Conservation (phyloP, 371 early-diverging fungal genomes). For the Mucor velutinosus region DNA sequence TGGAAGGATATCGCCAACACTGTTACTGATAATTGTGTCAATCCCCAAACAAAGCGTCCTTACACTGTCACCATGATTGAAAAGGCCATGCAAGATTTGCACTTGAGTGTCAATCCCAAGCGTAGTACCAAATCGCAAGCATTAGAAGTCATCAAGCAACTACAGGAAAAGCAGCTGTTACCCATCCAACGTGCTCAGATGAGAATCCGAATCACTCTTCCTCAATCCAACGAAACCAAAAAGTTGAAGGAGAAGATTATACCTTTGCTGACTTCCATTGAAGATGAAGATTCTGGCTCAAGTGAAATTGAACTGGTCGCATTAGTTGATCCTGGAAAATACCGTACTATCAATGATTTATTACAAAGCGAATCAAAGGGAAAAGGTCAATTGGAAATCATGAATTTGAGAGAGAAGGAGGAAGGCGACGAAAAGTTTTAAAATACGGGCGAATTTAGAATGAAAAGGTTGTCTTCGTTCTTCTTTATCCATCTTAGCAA, state of each 20-base stretch:
- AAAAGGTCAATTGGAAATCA: constrained; percentile 83
- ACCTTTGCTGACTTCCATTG: constrained; percentile 70
- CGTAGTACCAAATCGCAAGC: constrained; percentile 87
- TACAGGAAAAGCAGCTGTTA: constrained; percentile 85
- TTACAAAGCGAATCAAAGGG: constrained; percentile 85
- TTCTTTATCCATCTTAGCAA: constrained; percentile 77
- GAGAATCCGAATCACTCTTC: constrained; percentile 78
- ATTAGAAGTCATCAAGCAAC: constrained; percentile 88
- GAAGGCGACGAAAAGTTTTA: constrained; percentile 79
- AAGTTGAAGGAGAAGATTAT: constrained; percentile 79
- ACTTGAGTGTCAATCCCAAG: constrained; percentile 87
- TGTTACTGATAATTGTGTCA: constrained; percentile 92
- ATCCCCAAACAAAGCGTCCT: constrained; percentile 93
- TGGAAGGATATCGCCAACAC: constrained; percentile 91
- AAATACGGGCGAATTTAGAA: constrained; percentile 63
- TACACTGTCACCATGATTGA: constrained; percentile 97
- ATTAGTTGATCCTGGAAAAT: constrained; percentile 94
- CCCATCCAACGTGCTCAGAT: constrained; percentile 95
- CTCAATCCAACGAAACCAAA: constrained; percentile 85
- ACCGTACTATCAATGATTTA: constrained; percentile 78
- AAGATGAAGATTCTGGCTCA: constrained; percentile 83
- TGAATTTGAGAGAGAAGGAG: constrained; percentile 79
- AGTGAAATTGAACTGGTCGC: constrained; percentile 85
- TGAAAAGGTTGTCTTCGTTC: constrained; percentile 71
- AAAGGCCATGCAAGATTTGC: constrained; percentile 93